phyloP scores from a whole-genome alignment of 225 moss, liverwort and hornwort genomes.

The Straminergon stramineum region DNA sequence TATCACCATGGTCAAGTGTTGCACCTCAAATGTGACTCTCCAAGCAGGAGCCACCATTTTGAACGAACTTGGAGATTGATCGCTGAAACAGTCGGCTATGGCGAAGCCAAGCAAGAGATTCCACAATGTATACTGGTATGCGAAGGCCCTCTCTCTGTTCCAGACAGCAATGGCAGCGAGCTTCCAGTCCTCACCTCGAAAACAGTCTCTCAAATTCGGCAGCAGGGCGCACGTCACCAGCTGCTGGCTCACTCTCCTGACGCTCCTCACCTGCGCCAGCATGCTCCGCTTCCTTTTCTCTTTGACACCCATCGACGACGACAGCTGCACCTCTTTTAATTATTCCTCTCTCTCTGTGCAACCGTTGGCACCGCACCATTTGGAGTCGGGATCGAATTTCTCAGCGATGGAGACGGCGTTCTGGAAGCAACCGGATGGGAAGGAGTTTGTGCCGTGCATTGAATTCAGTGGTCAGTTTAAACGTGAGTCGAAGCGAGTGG shows the following conservation, averaged over 20 bases:
- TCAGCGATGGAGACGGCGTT: slow-evolving; percentile 21
- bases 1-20: too few species aligned
- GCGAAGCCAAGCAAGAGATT: slow-evolving; percentile 9
- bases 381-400: background rate
- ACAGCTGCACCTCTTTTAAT: background rate
- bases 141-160: background rate
- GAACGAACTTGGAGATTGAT: background rate
- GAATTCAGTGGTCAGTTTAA: slow-evolving; percentile 20
- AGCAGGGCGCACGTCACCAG: slow-evolving; percentile 26
- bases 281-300: slow-evolving; percentile 29
- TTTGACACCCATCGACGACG: background rate
- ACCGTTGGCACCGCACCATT: slow-evolving; percentile 5
- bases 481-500: background rate
- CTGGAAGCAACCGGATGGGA: slow-evolving; percentile 53
- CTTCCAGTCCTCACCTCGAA: slow-evolving; percentile 9
- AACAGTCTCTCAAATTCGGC: slow-evolving; percentile 23
- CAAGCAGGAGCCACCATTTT: background rate
- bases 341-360: background rate
- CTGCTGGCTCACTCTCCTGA: slow-evolving; percentile 35
- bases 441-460: slow-evolving; percentile 26
- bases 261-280: slow-evolving; percentile 29
- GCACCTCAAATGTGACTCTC: background rate
- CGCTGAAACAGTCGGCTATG: background rate
- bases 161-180: slow-evolving; percentile 3
- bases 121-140: background rate